Conservation (phyloP, 2,329 filamentous ascomycete genomes). For the Fusarium nygamai region DNA sequence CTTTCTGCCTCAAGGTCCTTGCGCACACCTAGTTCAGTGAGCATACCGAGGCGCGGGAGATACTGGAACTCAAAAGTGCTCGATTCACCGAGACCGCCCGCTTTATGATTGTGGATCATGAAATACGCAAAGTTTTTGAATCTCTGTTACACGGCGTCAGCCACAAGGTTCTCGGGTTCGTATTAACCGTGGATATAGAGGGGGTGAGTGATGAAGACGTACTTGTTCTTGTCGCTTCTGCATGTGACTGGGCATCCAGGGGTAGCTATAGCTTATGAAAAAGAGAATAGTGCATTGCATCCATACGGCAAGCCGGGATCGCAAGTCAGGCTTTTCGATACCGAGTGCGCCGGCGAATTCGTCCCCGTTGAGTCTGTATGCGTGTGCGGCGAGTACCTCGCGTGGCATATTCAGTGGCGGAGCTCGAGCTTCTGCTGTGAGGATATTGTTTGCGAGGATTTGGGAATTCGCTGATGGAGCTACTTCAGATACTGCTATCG, state of each 20-base stretch:
- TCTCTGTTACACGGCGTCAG: slow-evolving; percentile 36
- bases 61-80: slow-evolving; percentile 78
- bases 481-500: slow-evolving; percentile 72
- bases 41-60: slow-evolving; percentile 59
- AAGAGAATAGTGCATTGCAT: slow-evolving; percentile 76
- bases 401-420: slow-evolving; percentile 73
- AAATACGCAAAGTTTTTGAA: slow-evolving; percentile 53
- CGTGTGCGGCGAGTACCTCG: slow-evolving; percentile 74
- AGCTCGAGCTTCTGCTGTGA: slow-evolving; percentile 71
- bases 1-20: background rate
- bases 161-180: background rate
- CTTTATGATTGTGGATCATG: slow-evolving; percentile 67
- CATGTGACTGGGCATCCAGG: slow-evolving; percentile 48
- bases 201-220: slow-evolving; percentile 9
- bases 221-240: slow-evolving; percentile 51
- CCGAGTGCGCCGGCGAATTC: slow-evolving; percentile 68
- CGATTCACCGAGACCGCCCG: slow-evolving; percentile 69
- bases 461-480: slow-evolving; percentile 69
- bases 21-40: slow-evolving; percentile 46
- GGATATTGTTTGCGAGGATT: slow-evolving; percentile 78
- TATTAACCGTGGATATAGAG: background rate
- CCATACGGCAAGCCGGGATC: slow-evolving; percentile 68
- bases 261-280: slow-evolving; percentile 58
- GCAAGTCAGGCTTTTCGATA: slow-evolving; percentile 64
- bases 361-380: slow-evolving; percentile 76